Percentiles rank a stretch among this genome's conserved stretches.
Evolutionary conservation across 164 flowering plant genomes (phyloP).

Genomic region (Vitis amurensis): DNA sequence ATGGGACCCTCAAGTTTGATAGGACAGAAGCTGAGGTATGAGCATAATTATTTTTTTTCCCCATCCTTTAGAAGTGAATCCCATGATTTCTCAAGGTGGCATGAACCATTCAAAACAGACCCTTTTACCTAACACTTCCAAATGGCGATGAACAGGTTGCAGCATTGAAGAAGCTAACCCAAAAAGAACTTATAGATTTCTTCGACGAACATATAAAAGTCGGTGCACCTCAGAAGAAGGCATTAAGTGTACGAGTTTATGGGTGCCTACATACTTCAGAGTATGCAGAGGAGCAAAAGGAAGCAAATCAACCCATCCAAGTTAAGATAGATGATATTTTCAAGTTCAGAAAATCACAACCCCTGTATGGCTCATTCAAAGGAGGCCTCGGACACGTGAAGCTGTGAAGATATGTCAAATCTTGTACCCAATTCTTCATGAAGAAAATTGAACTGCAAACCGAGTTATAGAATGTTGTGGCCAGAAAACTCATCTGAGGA

Average conservation of each 20-base stretch:
- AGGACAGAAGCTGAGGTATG: constrained; percentile 86
- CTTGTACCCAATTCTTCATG: too few relatives aligned
- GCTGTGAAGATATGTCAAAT: too few relatives aligned
- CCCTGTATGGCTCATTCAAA: constrained; percentile 84
- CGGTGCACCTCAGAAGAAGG: constrained; percentile 63
- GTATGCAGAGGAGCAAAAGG: constrained; percentile 37
- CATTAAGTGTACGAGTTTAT: constrained; percentile 66
- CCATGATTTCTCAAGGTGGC: neutral
- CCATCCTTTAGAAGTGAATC: too few relatives aligned
- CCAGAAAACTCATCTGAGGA: too few relatives aligned
- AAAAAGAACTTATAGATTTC: constrained; percentile 71
- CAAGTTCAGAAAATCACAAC: constrained; percentile 76
- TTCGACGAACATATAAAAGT: constrained; percentile 72
- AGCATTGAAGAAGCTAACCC: constrained; percentile 59
- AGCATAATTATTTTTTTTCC: neutral
- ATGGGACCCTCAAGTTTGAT: constrained; percentile 89
- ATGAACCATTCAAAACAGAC: too few relatives aligned
- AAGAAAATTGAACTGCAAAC: too few relatives aligned
- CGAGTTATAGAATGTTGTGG: neutral
- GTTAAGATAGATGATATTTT: constrained; percentile 66
- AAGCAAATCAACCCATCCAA: constrained; percentile 19
- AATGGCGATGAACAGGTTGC: constrained; percentile 52
- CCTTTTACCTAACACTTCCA: too few relatives aligned
- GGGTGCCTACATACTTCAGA: constrained; percentile 65
- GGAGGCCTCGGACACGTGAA: constrained; percentile 45